Conservation (phyloP, 805 yeast species). For the Candida schatavii region DNA sequence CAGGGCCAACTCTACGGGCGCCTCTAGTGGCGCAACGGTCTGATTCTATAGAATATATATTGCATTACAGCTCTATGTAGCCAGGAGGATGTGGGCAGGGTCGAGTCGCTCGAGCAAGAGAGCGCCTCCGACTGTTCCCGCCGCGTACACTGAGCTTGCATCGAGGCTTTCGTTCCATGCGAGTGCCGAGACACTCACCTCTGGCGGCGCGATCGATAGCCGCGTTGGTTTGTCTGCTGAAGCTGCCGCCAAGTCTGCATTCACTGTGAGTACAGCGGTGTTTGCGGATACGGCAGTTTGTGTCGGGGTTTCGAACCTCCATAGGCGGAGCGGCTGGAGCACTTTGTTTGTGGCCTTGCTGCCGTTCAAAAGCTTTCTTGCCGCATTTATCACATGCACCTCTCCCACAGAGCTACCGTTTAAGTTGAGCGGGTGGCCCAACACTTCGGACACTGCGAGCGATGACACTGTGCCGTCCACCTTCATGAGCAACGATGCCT, state of each 20-base stretch:
- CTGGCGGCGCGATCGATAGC: slow-evolving; percentile 44
- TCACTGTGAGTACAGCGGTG: background rate
- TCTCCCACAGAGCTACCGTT: slow-evolving; percentile 36
- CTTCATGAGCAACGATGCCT: slow-evolving; percentile 26
- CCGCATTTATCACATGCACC: slow-evolving; percentile 32
- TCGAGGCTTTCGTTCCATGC: slow-evolving; percentile 56
- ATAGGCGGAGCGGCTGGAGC: slow-evolving; percentile 39
- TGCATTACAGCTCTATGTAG: background rate
- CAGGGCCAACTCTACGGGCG: too few relatives aligned
- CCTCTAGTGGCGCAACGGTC: too few relatives aligned
- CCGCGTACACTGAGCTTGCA: slow-evolving; percentile 49
- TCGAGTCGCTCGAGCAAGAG: slow-evolving; percentile 43
- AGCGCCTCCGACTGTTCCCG: slow-evolving; percentile 51
- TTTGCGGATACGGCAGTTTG: slow-evolving; percentile 9
- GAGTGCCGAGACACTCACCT: slow-evolving; percentile 45
- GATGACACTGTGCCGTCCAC: slow-evolving; percentile 30
- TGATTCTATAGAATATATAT: background rate
- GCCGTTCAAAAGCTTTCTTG: slow-evolving; percentile 36
- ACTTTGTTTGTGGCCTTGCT: slow-evolving; percentile 34
- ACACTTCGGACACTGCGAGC: slow-evolving; percentile 25
- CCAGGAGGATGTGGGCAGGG: background rate
- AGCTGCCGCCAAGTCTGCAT: slow-evolving; percentile 28
- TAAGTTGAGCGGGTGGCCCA: slow-evolving; percentile 37
- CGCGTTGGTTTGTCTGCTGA: slow-evolving; percentile 28
- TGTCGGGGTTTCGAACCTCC: too few relatives aligned